Percentiles rank a stretch among this genome's conserved stretches.
Conservation (phyloP, 116 monocot genomes). For the Phalaenopsis hybrid region DNA sequence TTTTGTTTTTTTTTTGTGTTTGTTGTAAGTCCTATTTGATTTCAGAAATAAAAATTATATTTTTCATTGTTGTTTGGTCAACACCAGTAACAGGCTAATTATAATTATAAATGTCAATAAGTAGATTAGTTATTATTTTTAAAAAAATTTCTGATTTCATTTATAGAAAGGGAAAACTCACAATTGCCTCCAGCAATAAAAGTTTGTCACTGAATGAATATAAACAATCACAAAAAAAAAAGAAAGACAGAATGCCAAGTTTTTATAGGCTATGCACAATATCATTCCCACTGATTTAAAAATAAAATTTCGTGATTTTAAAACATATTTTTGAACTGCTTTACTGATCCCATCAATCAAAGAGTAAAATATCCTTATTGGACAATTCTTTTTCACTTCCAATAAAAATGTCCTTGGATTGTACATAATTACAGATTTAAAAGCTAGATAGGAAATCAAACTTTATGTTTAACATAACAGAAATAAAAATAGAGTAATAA, state of each 20-base stretch:
- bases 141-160: neutral
- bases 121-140: neutral
- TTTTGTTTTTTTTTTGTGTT: too few relatives aligned
- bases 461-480: neutral
- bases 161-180: neutral
- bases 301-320: neutral
- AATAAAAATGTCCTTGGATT: neutral
- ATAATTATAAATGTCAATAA: neutral
- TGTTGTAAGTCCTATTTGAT: too few relatives aligned
- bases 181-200: neutral
- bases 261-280: neutral
- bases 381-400: neutral
- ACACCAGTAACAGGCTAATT: neutral
- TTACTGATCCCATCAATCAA: neutral
- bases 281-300: neutral
- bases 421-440: neutral
- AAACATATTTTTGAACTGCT: neutral
- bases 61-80: too few relatives aligned
- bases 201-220: neutral
- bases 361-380: neutral
- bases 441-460: neutral
- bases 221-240: too few relatives aligned
- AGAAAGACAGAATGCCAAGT: neutral
- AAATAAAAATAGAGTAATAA: neutral
- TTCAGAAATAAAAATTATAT: too few relatives aligned